phyloP scores from a whole-genome alignment of 176 grass and related monocot genomes.

The Sorghum bicolor region DNA sequence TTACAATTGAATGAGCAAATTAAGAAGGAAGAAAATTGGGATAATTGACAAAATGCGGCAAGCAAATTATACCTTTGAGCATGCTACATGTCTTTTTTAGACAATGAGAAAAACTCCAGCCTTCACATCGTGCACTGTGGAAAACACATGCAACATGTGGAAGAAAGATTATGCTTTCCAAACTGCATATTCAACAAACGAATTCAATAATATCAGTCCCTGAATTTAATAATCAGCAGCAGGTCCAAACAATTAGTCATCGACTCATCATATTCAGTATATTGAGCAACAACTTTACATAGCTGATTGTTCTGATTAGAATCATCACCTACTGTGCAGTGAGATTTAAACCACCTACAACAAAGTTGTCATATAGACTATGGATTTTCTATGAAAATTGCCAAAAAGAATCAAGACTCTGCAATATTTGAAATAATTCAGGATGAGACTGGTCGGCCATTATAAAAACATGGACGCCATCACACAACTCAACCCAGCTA shows the following conservation, averaged over 20 bases:
- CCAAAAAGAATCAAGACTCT: constrained; percentile 33
- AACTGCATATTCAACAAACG: background rate
- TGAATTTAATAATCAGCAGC: background rate
- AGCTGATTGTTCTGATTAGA: background rate
- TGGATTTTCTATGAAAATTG: background rate
- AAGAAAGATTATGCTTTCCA: background rate
- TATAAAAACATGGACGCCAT: constrained; percentile 55
- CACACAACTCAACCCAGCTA: constrained; percentile 56
- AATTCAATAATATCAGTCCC: background rate
- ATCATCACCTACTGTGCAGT: background rate
- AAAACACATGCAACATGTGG: background rate
- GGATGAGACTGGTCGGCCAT: constrained; percentile 45
- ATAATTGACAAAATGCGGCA: background rate
- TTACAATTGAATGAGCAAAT: background rate
- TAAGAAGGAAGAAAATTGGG: background rate
- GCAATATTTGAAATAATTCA: constrained; percentile 37
- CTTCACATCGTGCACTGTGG: background rate
- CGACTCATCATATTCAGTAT: background rate
- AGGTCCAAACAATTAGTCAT: background rate
- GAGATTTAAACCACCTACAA: background rate
- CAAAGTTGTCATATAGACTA: background rate
- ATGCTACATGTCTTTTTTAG: background rate
- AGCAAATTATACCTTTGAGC: background rate
- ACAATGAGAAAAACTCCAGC: too few relatives aligned
- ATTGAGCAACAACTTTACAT: background rate